These are phyloP conservation scores for Myotisia sp. DNA, from an alignment of 2,329 filamentous ascomycete genomes.

Conservation along the genomic window DNA sequence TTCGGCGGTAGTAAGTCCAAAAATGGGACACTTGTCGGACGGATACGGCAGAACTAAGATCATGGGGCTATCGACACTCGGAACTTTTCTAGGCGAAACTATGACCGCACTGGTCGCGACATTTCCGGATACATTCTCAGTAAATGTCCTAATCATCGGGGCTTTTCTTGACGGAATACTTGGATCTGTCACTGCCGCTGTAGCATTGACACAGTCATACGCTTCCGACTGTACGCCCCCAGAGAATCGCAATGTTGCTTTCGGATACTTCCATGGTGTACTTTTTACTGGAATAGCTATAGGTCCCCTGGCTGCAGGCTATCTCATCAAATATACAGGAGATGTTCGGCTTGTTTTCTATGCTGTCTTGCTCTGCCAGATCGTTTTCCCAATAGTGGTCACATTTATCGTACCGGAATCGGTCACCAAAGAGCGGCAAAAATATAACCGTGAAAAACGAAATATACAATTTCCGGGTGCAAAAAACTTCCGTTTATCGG, in stretches of 20 bases:
- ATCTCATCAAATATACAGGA: constrained; percentile 62
- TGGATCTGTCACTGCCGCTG: constrained; percentile 76
- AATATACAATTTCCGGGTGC: constrained; percentile 26
- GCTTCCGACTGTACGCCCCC: constrained; percentile 77
- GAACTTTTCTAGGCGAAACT: constrained; percentile 59
- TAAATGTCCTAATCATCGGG: constrained; percentile 66
- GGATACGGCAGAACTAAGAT: constrained; percentile 65
- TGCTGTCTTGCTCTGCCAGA: constrained; percentile 56
- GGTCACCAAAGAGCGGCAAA: constrained; percentile 57
- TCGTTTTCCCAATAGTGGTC: constrained; percentile 59
- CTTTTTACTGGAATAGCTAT: constrained; percentile 80
- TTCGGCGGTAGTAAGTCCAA: constrained; percentile 68
- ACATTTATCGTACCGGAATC: constrained; percentile 69
- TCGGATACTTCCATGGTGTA: constrained; percentile 81
- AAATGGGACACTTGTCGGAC: constrained; percentile 73
- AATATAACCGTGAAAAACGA: constrained; percentile 55
- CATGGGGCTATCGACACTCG: constrained; percentile 57
- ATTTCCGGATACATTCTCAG: constrained; percentile 56
- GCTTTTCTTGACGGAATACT: constrained; percentile 66
- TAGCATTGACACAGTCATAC: constrained; percentile 71
- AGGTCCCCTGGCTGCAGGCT: constrained; percentile 68
- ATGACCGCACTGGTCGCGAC: constrained; percentile 65
- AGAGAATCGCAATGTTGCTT: constrained; percentile 62
- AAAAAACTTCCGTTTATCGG: constrained; percentile 18
- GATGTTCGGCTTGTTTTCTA: constrained; percentile 74